Evolutionary conservation across 1,284 basidiomycete genomes (phyloP).

Genomic region (Golubevia sp.): DNA sequence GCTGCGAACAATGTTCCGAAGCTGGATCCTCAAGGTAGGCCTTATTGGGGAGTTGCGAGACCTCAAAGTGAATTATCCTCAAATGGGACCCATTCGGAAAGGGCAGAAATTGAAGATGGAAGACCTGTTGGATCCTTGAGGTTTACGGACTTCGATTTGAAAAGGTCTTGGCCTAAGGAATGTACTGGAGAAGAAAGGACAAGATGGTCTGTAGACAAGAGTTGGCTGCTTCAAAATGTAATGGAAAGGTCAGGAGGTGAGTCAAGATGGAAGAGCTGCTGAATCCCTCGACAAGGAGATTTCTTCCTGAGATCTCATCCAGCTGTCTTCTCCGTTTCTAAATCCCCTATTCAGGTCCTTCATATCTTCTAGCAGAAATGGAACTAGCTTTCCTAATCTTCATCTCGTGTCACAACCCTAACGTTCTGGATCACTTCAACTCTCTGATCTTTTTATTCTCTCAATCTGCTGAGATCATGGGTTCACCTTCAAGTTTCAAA

Average conservation of each 20-base stretch:
- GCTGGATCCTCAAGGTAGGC: not conserved
- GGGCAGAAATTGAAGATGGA: constrained; percentile 6
- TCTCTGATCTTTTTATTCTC: too few species aligned
- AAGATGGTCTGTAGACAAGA: constrained; percentile 40
- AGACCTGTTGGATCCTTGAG: constrained; percentile 6
- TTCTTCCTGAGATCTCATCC: too few species aligned
- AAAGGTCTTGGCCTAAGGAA: constrained; percentile 37
- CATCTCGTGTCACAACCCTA: too few species aligned
- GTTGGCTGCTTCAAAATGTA: constrained; percentile 34
- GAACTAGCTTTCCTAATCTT: too few species aligned
- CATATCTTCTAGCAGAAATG: too few species aligned
- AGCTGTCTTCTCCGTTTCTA: too few species aligned
- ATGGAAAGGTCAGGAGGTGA: constrained; percentile 10
- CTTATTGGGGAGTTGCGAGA: not conserved
- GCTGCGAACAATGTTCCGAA: not conserved
- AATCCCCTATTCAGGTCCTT: too few species aligned
- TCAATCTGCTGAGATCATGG: too few species aligned
- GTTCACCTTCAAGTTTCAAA: too few species aligned
- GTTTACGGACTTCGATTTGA: constrained; percentile 31
- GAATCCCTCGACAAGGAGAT: too few species aligned
- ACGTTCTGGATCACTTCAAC: too few species aligned
- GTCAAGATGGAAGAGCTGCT: too few species aligned
- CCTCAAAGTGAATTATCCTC: not conserved
- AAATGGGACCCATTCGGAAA: not conserved
- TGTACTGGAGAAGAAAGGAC: constrained; percentile 29